These are phyloP conservation scores for Ogataea paradorogensis DNA, from an alignment of 805 yeast genomes.

Conservation along the genomic window DNA sequence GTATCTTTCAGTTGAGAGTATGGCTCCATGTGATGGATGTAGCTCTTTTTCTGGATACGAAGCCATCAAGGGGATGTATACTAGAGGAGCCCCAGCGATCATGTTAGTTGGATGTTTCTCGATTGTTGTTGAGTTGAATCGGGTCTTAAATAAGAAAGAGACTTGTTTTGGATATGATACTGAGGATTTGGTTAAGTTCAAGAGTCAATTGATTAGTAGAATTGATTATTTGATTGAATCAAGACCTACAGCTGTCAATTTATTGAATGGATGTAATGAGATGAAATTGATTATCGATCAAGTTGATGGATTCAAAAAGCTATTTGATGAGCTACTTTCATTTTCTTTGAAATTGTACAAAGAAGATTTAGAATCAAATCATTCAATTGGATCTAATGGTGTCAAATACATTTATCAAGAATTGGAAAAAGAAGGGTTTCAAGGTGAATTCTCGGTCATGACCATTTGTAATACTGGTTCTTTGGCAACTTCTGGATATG, in stretches of 20 bases:
- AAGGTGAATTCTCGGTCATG: conserved; percentile 72
- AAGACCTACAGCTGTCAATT: conserved; percentile 94
- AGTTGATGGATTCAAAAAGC: conserved; percentile 18
- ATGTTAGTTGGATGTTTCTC: conserved; percentile 92
- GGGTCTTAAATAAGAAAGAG: conserved; percentile 28
- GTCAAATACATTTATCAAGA: conserved; percentile 55
- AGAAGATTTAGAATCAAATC: conserved; percentile 77
- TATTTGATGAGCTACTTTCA: conserved; percentile 35
- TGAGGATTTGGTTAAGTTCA: conserved; percentile 27
- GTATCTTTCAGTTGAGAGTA: conserved; percentile 58
- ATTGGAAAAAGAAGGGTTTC: conserved; percentile 45
- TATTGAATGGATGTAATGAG: conserved; percentile 67
- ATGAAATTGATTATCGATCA: conserved; percentile 34
- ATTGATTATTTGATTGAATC: conserved; percentile 69
- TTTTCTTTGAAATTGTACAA: conserved; percentile 59
- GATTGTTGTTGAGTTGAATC: conserved; percentile 65
- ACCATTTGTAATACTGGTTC: conserved; percentile 98
- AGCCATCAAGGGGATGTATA: conserved; percentile 89
- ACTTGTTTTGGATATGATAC: conserved; percentile 28
- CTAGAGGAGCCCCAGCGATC: conserved; percentile 98
- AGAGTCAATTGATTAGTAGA: conserved; percentile 39
- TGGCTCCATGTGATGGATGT: conserved; percentile 62
- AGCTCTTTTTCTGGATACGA: conserved; percentile 59
- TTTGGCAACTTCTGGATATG: conserved; percentile 95
- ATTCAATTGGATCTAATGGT: conserved; percentile 77